phyloP scores from a whole-genome alignment of 371 early-diverging fungal genomes.

The Phascolomyces articulosus region DNA sequence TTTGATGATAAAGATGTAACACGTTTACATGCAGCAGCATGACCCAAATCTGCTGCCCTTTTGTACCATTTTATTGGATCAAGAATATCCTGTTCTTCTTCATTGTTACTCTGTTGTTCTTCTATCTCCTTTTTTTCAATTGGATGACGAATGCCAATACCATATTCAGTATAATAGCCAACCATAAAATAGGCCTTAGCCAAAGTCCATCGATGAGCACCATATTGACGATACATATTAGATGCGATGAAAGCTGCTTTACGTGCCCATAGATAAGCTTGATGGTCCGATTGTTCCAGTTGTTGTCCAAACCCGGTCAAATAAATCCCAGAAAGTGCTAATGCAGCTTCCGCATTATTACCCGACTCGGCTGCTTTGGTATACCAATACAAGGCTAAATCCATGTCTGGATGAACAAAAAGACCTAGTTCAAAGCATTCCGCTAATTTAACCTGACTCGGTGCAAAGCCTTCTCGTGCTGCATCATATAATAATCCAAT shows the following conservation, averaged over 20 bases:
- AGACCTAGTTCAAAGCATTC: slow-evolving; percentile 92
- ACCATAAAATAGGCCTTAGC: slow-evolving; percentile 82
- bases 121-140: not conserved
- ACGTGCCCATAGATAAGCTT: slow-evolving; percentile 89
- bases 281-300: slow-evolving; percentile 73
- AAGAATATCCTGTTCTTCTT: not conserved
- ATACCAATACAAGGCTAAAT: slow-evolving; percentile 93
- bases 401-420: slow-evolving; percentile 78
- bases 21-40: slow-evolving; percentile 1
- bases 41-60: slow-evolving; percentile 67
- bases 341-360: slow-evolving; percentile 71
- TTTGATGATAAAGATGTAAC: not conserved
- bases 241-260: slow-evolving; percentile 61
- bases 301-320: slow-evolving; percentile 81
- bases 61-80: slow-evolving; percentile 72
- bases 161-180: slow-evolving; percentile 74
- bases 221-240: slow-evolving; percentile 53
- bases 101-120: not conserved
- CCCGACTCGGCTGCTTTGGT: slow-evolving; percentile 84
- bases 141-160: slow-evolving; percentile 54
- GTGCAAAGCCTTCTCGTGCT: slow-evolving; percentile 88
- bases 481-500: slow-evolving; percentile 87
- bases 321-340: slow-evolving; percentile 89
- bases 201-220: slow-evolving; percentile 22
- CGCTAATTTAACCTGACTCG: slow-evolving; percentile 90